Evolutionary conservation across 2,329 filamentous ascomycete species (phyloP).

Genomic region (Exophiala spinifera): DNA sequence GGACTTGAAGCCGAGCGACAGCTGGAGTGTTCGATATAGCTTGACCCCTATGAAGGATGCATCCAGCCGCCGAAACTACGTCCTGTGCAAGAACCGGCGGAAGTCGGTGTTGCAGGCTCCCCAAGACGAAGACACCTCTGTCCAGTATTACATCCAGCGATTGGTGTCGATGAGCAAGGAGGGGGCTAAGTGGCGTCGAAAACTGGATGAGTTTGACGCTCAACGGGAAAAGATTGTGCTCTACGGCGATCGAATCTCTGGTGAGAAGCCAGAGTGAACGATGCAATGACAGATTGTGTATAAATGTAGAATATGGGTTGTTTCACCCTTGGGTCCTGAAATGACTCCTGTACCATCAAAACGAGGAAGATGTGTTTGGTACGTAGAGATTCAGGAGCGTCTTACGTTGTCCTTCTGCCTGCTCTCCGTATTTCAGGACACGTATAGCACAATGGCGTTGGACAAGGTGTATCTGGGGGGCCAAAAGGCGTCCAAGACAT

Average conservation of each 20-base stretch:
- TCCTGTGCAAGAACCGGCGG: slow-evolving; percentile 56
- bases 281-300: slow-evolving; percentile 4
- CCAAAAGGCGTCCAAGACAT: background rate
- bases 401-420: background rate
- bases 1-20: slow-evolving; percentile 43
- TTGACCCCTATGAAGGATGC: slow-evolving; percentile 58
- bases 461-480: background rate
- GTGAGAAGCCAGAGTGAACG: background rate
- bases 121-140: slow-evolving; percentile 38
- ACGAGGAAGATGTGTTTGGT: background rate
- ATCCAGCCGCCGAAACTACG: slow-evolving; percentile 54
- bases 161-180: slow-evolving; percentile 49
- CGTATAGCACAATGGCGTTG: background rate
- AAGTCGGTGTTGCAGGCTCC: slow-evolving; percentile 40
- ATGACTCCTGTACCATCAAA: background rate
- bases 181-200: slow-evolving; percentile 59
- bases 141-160: slow-evolving; percentile 44
- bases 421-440: background rate
- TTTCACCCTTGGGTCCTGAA: background rate
- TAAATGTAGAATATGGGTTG: background rate
- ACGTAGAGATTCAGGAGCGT: background rate
- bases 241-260: slow-evolving; percentile 14
- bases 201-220: slow-evolving; percentile 53
- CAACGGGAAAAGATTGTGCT: slow-evolving; percentile 36
- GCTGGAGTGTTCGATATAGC: slow-evolving; percentile 77